Evolutionary conservation across 192 early-diverging fungal species (phyloP).

Genomic region (Thoreauomyces humboldtii): DNA sequence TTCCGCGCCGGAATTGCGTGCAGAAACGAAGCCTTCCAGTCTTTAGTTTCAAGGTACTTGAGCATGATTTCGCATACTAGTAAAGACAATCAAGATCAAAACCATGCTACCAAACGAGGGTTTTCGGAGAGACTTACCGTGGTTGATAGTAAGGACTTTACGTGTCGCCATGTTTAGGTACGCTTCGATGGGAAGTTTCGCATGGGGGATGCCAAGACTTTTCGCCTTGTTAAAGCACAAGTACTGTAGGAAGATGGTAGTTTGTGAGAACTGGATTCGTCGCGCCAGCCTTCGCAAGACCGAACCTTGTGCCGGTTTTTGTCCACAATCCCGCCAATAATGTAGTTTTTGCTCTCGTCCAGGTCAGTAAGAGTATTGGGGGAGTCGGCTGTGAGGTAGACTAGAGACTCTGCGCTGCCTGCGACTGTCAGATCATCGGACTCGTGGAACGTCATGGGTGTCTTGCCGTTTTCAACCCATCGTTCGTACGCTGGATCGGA

Average conservation of each 20-base stretch:
- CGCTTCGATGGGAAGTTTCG: slow-evolving; percentile 81
- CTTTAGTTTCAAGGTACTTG: slow-evolving; percentile 66
- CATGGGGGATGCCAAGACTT: slow-evolving; percentile 69
- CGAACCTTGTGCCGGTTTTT: slow-evolving; percentile 79
- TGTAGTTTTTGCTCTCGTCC: slow-evolving; percentile 74
- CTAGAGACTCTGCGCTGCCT: slow-evolving; percentile 55
- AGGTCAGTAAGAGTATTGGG: slow-evolving; percentile 64
- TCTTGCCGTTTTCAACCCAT: slow-evolving; percentile 51
- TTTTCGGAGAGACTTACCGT: slow-evolving; percentile 46
- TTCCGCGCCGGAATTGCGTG: slow-evolving; percentile 93
- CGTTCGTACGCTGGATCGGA: slow-evolving; percentile 40
- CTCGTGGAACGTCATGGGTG: slow-evolving; percentile 14
- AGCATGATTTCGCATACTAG: slow-evolving; percentile 88
- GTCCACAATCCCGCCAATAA: slow-evolving; percentile 95
- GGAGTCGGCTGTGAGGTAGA: slow-evolving; percentile 91
- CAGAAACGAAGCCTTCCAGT: slow-evolving; percentile 86
- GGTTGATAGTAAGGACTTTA: slow-evolving; percentile 91
- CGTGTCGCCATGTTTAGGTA: slow-evolving; percentile 77
- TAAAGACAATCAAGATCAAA: too few species aligned
- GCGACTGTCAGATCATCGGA: slow-evolving; percentile 21
- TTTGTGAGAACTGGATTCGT: not conserved
- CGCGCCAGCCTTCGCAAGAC: not conserved
- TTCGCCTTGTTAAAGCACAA: slow-evolving; percentile 80
- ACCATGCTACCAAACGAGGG: too few species aligned
- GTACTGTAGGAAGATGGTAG: slow-evolving; percentile 8